A percentile compares a stretch with the other conserved stretches of the same genome.
Evolutionary conservation across 2,329 filamentous ascomycete genomes (phyloP).

Genomic region (Bipolaris oryzae): DNA sequence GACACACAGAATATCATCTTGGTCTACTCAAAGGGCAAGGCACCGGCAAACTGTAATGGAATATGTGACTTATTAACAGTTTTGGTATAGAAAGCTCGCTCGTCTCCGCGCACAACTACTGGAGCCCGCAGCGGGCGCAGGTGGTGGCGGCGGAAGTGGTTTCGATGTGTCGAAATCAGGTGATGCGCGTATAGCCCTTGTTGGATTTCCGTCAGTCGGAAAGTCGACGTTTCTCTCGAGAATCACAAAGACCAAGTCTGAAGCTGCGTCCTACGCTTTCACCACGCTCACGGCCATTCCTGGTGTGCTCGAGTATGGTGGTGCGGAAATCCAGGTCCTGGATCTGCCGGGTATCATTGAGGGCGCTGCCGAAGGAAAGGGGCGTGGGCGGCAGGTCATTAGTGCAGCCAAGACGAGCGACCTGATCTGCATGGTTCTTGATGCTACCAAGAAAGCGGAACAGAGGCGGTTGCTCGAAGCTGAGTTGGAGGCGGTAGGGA

Average conservation of each 20-base stretch:
- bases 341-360: slow-evolving; percentile 99
- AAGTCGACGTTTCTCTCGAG: slow-evolving; percentile 99
- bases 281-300: slow-evolving; percentile 97
- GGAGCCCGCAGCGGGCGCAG: slow-evolving; percentile 81
- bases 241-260: slow-evolving; percentile 96
- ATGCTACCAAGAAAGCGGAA: slow-evolving; percentile 95
- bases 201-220: slow-evolving; percentile 98
- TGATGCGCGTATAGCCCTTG: slow-evolving; percentile 93
- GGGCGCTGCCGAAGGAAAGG: slow-evolving; percentile 93
- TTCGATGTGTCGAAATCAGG: slow-evolving; percentile 93
- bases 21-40: slow-evolving; percentile 90
- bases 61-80: neutral
- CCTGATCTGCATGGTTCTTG: slow-evolving; percentile 93
- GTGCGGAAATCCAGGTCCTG: slow-evolving; percentile 96
- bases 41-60: neutral
- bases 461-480: slow-evolving; percentile 88
- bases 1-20: slow-evolving; percentile 84
- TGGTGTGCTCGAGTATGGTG: slow-evolving; percentile 95
- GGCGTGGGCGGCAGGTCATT: slow-evolving; percentile 93
- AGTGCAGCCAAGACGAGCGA: slow-evolving; percentile 98
- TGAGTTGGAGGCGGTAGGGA: slow-evolving; percentile 93
- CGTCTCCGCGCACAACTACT: slow-evolving; percentile 92
- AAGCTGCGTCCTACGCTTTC: slow-evolving; percentile 95
- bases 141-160: slow-evolving; percentile 77
- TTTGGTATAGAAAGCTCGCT: slow-evolving; percentile 78